Conservation (phyloP, 2,329 filamentous ascomycete species). For the Pseudogymnoascus sp. region DNA sequence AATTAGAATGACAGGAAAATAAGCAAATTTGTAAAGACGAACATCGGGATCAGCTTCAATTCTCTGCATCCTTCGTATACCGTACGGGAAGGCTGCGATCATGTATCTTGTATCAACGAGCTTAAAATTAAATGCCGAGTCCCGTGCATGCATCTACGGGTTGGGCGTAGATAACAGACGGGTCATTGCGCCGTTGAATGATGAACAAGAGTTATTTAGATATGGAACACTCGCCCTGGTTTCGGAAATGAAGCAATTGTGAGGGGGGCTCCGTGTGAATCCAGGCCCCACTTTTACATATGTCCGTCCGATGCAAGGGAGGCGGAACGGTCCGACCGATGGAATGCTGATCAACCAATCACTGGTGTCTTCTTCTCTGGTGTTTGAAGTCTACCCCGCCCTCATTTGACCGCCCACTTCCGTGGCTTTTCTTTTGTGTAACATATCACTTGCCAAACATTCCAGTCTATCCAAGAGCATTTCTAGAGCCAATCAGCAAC, state of each 20-base stretch:
- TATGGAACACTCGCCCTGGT: not conserved
- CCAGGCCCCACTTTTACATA: not conserved
- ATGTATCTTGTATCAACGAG: not conserved
- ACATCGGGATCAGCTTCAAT: not conserved
- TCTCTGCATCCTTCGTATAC: not conserved
- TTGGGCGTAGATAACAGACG: not conserved
- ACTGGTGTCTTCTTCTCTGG: not conserved
- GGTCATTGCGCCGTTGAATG: not conserved
- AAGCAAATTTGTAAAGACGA: not conserved
- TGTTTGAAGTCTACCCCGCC: not conserved
- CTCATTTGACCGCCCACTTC: not conserved
- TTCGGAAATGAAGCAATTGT: not conserved
- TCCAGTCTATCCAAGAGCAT: not conserved
- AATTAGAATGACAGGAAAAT: not conserved
- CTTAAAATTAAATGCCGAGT: not conserved
- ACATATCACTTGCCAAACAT: not conserved
- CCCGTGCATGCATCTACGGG: not conserved
- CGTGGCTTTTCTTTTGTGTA: not conserved
- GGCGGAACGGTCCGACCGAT: not conserved
- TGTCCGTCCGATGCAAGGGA: not conserved
- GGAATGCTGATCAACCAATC: not conserved
- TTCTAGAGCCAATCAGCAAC: slow-evolving; percentile 8
- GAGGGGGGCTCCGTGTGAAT: not conserved
- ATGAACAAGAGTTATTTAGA: not conserved
- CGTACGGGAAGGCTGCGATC: not conserved